phyloP scores from a whole-genome alignment of 768 basidiomycete species.

The Psilocybe azurescens region DNA sequence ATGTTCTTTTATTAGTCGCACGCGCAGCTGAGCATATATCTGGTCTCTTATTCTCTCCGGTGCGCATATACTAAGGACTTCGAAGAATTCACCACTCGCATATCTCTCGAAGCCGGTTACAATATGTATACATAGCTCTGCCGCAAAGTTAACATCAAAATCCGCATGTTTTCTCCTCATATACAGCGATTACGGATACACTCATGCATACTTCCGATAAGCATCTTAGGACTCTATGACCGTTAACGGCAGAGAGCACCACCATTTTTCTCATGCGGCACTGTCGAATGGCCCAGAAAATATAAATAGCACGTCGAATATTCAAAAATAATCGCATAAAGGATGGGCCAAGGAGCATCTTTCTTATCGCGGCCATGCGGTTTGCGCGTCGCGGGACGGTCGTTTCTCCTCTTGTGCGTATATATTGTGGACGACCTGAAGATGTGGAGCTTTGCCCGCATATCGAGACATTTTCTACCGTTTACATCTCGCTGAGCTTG shows the following conservation, averaged over 20 bases:
- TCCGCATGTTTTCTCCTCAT: neutral
- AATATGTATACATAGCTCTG: neutral
- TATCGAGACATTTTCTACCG: neutral
- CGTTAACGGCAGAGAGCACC: neutral
- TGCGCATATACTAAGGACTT: neutral
- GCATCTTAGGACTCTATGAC: neutral
- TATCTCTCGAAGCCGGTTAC: neutral
- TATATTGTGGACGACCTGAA: neutral
- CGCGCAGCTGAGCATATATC: neutral
- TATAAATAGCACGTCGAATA: conserved; percentile 10
- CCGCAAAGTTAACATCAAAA: neutral
- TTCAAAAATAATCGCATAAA: conserved; percentile 1
- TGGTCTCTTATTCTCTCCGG: neutral
- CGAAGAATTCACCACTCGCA: neutral
- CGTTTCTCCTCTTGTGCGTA: neutral
- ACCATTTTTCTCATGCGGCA: neutral
- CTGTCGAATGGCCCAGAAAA: neutral
- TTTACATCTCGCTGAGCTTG: neutral
- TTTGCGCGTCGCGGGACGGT: neutral
- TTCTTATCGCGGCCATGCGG: conserved; percentile 15
- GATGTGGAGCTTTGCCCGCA: neutral
- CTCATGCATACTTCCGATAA: conserved; percentile 13
- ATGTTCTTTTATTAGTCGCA: neutral
- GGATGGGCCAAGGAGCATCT: neutral
- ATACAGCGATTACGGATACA: neutral